Percentiles rank a stretch among this genome's conserved stretches.
These are phyloP conservation scores for Piper longum DNA, from an alignment of 164 flowering plant species.

Conservation along the genomic window DNA sequence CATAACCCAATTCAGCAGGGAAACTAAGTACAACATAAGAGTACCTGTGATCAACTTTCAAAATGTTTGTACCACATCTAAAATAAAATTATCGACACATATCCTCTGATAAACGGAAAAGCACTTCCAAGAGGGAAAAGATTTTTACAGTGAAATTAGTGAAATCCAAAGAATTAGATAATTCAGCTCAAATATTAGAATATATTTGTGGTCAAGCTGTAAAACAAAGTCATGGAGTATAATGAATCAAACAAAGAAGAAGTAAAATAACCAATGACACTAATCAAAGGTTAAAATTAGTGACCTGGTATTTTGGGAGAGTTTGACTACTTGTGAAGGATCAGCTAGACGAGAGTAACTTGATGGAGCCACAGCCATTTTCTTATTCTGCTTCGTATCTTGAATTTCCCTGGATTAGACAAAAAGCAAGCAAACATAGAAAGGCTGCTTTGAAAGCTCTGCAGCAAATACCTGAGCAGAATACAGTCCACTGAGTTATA, in stretches of 20 bases:
- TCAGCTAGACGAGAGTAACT: constrained; percentile 19
- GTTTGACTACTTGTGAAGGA: constrained; percentile 51
- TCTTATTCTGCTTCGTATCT: constrained; percentile 6
- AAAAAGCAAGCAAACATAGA: not conserved
- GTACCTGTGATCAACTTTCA: not conserved
- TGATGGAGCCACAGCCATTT: constrained; percentile 14
- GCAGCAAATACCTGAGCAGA: no score
- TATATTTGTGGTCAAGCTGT: not conserved
- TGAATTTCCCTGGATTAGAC: not conserved
- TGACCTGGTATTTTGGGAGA: constrained; percentile 88
- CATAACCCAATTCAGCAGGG: constrained; percentile 11
- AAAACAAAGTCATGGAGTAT: not conserved
- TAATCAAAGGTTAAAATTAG: constrained; percentile 4
- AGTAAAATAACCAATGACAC: not conserved
- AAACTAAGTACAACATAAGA: not conserved
- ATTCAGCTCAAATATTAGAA: not conserved
- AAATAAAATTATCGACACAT: not conserved
- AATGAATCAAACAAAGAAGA: not conserved
- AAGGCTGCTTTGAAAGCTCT: no score
- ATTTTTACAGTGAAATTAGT: not conserved
- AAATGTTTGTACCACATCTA: not conserved
- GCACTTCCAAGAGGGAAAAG: not conserved
- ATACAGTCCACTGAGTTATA: no score
- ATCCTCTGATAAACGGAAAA: not conserved
- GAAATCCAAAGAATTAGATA: not conserved